Evolutionary conservation across 306 rosid species (phyloP).

Genomic region (Fragaria vesca): DNA sequence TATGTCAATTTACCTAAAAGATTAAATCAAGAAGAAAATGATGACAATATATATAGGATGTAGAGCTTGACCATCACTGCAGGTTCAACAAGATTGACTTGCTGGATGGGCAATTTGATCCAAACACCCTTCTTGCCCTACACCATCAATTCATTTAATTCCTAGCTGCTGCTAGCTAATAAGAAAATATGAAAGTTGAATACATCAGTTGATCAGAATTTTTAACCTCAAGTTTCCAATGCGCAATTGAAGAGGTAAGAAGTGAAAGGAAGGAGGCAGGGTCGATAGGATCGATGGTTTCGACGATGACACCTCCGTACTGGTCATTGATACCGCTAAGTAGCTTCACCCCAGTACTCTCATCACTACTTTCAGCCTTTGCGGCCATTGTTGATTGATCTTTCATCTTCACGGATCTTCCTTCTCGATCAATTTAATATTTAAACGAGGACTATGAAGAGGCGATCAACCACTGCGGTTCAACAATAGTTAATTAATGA

Average conservation of each 20-base stretch:
- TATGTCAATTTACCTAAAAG: not conserved
- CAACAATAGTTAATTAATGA: too few relatives aligned
- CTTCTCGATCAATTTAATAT: too few relatives aligned
- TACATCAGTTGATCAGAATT: not conserved
- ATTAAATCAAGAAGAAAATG: not conserved
- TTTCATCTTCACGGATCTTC: not conserved
- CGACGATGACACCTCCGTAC: slow-evolving; percentile 14
- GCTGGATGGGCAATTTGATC: slow-evolving; percentile 67
- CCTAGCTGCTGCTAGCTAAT: not conserved
- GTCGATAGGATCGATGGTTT: slow-evolving; percentile 7
- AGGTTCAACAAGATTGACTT: slow-evolving; percentile 56
- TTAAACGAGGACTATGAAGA: too few relatives aligned
- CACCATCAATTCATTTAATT: not conserved
- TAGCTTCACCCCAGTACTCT: not conserved
- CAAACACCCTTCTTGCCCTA: slow-evolving; percentile 78
- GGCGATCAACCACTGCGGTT: too few relatives aligned
- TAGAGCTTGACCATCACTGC: slow-evolving; percentile 55
- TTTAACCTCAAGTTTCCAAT: slow-evolving; percentile 12
- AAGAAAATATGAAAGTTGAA: not conserved
- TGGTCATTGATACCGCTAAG: not conserved
- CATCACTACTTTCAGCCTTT: not conserved
- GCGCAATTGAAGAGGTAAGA: slow-evolving; percentile 6
- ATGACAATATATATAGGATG: not conserved
- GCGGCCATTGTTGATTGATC: not conserved
- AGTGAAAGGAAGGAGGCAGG: slow-evolving; percentile 13